Base-by-base conservation (phyloP, 2,329 filamentous ascomycete genomes). In the Epicoccum nigrum region DNA sequence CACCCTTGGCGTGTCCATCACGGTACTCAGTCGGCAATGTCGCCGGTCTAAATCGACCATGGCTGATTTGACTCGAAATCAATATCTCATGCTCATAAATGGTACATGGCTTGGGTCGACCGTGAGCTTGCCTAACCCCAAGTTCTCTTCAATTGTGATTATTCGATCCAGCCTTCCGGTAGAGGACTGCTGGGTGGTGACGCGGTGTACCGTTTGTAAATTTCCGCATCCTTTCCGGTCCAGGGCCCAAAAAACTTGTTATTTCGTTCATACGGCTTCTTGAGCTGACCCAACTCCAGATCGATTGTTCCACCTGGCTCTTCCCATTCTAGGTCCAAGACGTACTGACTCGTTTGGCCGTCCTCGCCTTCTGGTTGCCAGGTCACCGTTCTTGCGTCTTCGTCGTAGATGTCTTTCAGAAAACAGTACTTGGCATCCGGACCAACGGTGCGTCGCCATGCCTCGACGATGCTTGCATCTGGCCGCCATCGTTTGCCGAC, bases 1-100 rank as follows among this genome's bases (percentile, higher is more conserved):
- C 46, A 44, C 32, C 30, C 46, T 44, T 50, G 46, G 46, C 46
- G 7, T 8, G 27, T n/a, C 46, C 46, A 50, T 44, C 46, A 43
- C 11, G 39, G 46, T 50, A 16, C 46, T 50, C n/a, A n/a, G n/a
- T n/a, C n/a, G n/a, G n/a, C n/a, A n/a, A n/a, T n/a, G n/a, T n/a
- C n/a, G n/a, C n/a, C n/a, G n/a, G n/a, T n/a, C n/a, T n/a, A n/a
- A n/a, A n/a, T n/a, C n/a, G n/a, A n/a, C n/a, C n/a, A n/a, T n/a
- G n/a, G n/a, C n/a, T n/a, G n/a, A n/a, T n/a, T n/a, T n/a, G n/a
- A n/a, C n/a, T n/a, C n/a, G n/a, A n/a, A n/a, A n/a, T n/a, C n/a
- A n/a, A n/a, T n/a, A n/a, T n/a, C n/a, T n/a, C n/a, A n/a, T n/a
- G n/a, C n/a, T n/a, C n/a, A n/a, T n/a, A n/a, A n/a, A n/a, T n/a